Percentiles rank a stretch among this genome's conserved stretches.
These are phyloP conservation scores for Dalbergia cultrata DNA, from an alignment of 306 rosid genomes.

Conservation along the genomic window DNA sequence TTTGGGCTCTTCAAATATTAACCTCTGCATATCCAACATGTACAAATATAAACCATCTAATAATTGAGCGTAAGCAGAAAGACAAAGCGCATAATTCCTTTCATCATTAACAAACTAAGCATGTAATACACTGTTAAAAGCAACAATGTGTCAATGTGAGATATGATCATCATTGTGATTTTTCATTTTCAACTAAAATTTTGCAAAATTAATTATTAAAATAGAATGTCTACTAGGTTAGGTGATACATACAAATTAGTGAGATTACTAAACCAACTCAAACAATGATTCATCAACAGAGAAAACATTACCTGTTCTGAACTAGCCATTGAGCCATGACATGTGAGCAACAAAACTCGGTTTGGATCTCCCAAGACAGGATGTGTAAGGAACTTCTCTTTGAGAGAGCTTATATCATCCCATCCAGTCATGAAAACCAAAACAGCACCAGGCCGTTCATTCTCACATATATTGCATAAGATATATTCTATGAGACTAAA, in stretches of 20 bases:
- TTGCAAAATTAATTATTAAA: neutral
- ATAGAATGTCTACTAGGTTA: conserved; percentile 1
- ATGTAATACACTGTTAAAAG: conserved; percentile 18
- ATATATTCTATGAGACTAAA: conserved; percentile 85
- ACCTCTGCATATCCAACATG: conserved; percentile 72
- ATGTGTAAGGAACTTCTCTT: conserved; percentile 82
- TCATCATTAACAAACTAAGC: conserved; percentile 4
- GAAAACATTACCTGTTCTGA: conserved; percentile 81
- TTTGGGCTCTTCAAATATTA: conserved; percentile 85
- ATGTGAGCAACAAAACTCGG: conserved; percentile 78
- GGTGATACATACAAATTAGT: neutral
- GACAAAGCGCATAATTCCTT: conserved; percentile 15
- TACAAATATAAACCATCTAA: conserved; percentile 24
- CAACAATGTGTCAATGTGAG: neutral
- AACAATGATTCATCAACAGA: conserved; percentile 30
- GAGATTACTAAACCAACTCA: neutral
- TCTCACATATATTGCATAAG: conserved; percentile 80
- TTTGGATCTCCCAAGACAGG: conserved; percentile 77
- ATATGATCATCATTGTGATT: neutral
- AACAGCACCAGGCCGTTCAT: conserved; percentile 85
- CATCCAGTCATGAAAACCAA: conserved; percentile 99
- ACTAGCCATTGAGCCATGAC: conserved; percentile 98
- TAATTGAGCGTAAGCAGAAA: conserved; percentile 35
- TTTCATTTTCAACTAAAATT: conserved; percentile 2
- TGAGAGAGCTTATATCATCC: conserved; percentile 92